Evolutionary conservation across 495 filamentous ascomycete genomes (phyloP).

Genomic region (Xylaria cubensis): DNA sequence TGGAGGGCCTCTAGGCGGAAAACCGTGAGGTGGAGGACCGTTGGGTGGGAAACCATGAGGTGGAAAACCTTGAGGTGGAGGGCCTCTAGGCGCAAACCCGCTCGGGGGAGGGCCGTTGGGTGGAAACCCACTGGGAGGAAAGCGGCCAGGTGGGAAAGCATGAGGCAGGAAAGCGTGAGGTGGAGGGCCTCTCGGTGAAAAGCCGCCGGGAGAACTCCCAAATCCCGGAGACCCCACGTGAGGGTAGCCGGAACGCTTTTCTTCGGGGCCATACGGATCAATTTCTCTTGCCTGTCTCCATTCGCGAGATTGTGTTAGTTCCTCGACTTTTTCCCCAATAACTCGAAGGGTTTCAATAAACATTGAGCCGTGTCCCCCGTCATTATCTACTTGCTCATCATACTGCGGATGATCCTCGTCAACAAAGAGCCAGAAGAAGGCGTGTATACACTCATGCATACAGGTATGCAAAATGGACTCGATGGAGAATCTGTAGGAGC

Average conservation of each 20-base stretch:
- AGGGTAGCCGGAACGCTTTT: background rate
- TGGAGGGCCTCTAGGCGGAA: background rate
- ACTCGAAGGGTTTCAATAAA: slow-evolving; percentile 4
- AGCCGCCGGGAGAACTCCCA: background rate
- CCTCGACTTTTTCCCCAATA: background rate
- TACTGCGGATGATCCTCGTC: background rate
- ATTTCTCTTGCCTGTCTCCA: background rate
- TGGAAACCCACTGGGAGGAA: background rate
- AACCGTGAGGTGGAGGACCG: too few relatives aligned
- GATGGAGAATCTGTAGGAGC: background rate
- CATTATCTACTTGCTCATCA: background rate
- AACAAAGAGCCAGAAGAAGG: background rate
- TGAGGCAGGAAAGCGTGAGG: too few relatives aligned
- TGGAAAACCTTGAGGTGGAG: background rate
- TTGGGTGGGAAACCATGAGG: background rate
- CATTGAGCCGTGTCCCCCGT: background rate
- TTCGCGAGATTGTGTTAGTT: background rate
- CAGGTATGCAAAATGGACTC: background rate
- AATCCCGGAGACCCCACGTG: background rate
- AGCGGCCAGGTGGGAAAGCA: too few relatives aligned
- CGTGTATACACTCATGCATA: background rate
- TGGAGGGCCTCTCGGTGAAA: background rate
- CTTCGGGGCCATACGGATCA: background rate
- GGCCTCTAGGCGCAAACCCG: background rate
- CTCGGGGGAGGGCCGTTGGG: background rate